Base-by-base conservation (phyloP, 495 filamentous ascomycete genomes). In the Xylaria bambusicola region DNA sequence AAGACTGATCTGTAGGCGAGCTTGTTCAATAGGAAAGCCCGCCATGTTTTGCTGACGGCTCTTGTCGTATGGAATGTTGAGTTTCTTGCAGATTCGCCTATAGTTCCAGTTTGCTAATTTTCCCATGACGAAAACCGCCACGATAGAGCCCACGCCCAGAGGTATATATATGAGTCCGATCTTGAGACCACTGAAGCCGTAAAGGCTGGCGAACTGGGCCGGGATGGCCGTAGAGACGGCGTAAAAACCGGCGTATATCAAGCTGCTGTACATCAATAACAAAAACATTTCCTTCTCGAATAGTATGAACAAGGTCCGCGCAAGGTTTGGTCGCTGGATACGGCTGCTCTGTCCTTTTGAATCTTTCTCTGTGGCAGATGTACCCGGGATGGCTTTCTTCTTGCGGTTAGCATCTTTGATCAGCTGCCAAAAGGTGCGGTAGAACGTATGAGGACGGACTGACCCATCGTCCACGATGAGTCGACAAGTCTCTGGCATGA, bases 401-500 rank as follows among this genome's bases (percentile, higher is more conserved):
- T 15, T 53, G 13, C 31, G 48, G 18, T 40, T 29, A 40, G 49
- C 61, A 44, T 68, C 68, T 44, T 71, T 73, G 21, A 71, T 23
- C 6, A 75, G 36, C 35, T 72, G 68, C 60, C 64, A 75, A n/a
- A 73, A 51, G 2, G 76, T 77, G 20, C 65, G 66, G 62, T 80
- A 78, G 5, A 69, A 62, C 10, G 63, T 52, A 17, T 71, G 70
- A 4, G 81, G 76, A 0, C 74, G 75, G 21, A 82, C 71, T 2
- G 79, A 81, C 3, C 88, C 88, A 61, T 90, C 82, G 2, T 84
- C 87, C 1, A 92, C 88, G 24, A 92, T 79, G 15, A 73, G 77
- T 3, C 86, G 75, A 41, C 77, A 77, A 0, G 85, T 88, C 63
- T 87, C 85, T 0, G 84, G 84, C 48, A 83, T 66, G 50, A 77